phyloP scores from a whole-genome alignment of 2,329 filamentous ascomycete species.

The Alternaria atra region DNA sequence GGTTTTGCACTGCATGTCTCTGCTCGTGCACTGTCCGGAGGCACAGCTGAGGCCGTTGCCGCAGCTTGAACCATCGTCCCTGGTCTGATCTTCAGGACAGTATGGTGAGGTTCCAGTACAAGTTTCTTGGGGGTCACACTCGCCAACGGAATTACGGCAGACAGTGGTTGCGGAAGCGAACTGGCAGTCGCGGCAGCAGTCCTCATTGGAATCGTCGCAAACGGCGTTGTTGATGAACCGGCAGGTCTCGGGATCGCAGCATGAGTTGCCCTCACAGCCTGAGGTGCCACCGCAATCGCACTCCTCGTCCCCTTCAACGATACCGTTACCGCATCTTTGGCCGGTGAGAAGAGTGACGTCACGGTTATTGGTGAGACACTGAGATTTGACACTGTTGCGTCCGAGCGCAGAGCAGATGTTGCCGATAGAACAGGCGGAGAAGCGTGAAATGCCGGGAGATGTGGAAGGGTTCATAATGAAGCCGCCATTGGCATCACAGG shows the following conservation, averaged over 20 bases:
- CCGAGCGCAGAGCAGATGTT: constrained; percentile 91
- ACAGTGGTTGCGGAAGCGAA: constrained; percentile 73
- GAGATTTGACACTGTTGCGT: constrained; percentile 76
- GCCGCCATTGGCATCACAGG: constrained; percentile 77
- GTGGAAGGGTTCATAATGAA: constrained; percentile 99
- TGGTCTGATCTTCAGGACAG: constrained; percentile 77
- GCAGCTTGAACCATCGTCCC: constrained; percentile 75
- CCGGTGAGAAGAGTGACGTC: constrained; percentile 82
- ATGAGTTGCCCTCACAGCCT: constrained; percentile 77
- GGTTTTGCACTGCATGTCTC: constrained; percentile 86
- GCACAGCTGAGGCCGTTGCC: constrained; percentile 79
- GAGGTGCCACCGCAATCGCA: constrained; percentile 88
- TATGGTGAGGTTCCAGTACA: constrained; percentile 76
- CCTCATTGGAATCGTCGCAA: constrained; percentile 86
- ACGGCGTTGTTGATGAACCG: constrained; percentile 78
- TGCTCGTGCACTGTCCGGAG: constrained; percentile 92
- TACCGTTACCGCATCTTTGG: constrained; percentile 93
- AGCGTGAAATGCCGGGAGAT: constrained; percentile 73
- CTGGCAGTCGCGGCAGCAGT: constrained; percentile 79
- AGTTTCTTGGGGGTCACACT: constrained; percentile 85
- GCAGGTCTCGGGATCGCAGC: constrained; percentile 88
- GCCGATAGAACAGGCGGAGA: constrained; percentile 88
- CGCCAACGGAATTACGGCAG: constrained; percentile 80
- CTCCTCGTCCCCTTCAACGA: constrained; percentile 92
- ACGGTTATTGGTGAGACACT: constrained; percentile 85